Evolutionary conservation across 2,329 filamentous ascomycete species (phyloP).

Genomic region (Penicillium vulpinum): DNA sequence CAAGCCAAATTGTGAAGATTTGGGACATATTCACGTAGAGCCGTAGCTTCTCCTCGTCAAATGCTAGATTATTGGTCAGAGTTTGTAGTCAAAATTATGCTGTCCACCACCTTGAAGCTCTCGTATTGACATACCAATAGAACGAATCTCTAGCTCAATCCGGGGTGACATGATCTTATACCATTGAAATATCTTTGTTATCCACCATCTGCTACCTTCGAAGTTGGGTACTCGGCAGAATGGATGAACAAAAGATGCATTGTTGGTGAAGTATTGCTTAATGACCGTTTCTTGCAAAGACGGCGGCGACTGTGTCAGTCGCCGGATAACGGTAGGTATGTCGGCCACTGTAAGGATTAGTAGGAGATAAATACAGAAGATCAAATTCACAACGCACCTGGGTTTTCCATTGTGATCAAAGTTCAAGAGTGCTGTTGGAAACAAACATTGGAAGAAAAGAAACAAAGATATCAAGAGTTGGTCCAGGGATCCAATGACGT

Average conservation of each 20-base stretch:
- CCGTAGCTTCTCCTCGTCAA: slow-evolving; percentile 64
- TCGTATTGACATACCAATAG: slow-evolving; percentile 48
- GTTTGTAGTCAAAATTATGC: not conserved
- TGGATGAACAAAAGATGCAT: slow-evolving; percentile 74
- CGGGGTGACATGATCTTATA: slow-evolving; percentile 79
- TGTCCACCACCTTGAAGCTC: not conserved
- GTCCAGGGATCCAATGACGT: slow-evolving; percentile 14
- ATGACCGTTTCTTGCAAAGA: slow-evolving; percentile 65
- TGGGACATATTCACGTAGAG: slow-evolving; percentile 75
- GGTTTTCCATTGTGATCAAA: slow-evolving; percentile 17
- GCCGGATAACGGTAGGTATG: slow-evolving; percentile 65
- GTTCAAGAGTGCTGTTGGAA: not conserved
- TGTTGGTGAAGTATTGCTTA: slow-evolving; percentile 69
- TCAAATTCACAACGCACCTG: slow-evolving; percentile 3
- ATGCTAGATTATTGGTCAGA: slow-evolving; percentile 52
- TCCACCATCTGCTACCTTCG: slow-evolving; percentile 64
- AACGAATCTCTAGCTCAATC: slow-evolving; percentile 67
- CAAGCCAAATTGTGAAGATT: slow-evolving; percentile 72
- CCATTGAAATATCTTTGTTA: slow-evolving; percentile 74
- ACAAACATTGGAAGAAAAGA: no score
- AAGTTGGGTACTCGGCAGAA: slow-evolving; percentile 68
- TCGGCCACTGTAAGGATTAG: slow-evolving; percentile 51
- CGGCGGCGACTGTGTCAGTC: slow-evolving; percentile 67
- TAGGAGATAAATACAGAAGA: not conserved
- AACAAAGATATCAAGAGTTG: not conserved